Evolutionary conservation across 2,329 filamentous ascomycete species (phyloP).

Genomic region (Xylaria sp.): DNA sequence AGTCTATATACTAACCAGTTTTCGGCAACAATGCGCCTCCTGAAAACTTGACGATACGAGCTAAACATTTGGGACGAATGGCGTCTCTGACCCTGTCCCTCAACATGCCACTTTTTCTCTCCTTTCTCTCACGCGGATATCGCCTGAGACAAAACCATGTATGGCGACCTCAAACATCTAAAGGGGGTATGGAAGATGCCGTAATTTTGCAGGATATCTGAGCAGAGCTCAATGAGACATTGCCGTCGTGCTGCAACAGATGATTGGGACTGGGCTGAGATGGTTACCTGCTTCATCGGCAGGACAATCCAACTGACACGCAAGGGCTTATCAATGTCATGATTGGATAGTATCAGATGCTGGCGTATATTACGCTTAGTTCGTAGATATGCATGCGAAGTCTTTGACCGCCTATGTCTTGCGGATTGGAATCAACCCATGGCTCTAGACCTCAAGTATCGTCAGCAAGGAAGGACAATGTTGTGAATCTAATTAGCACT

Average conservation of each 20-base stretch:
- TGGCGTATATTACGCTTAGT: conserved; percentile 27
- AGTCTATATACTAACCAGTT: not conserved
- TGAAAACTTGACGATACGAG: conserved; percentile 1
- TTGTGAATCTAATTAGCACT: conserved; percentile 1
- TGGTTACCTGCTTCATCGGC: conserved; percentile 36
- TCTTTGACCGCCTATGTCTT: not conserved
- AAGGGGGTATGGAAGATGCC: conserved; percentile 27
- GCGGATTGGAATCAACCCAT: not conserved
- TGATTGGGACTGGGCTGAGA: conserved; percentile 32
- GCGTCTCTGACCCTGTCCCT: conserved; percentile 10
- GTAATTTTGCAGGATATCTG: conserved; percentile 33
- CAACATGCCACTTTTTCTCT: conserved; percentile 36
- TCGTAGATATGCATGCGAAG: conserved; percentile 26
- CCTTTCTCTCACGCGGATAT: conserved; percentile 36
- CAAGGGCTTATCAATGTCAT: conserved; percentile 31
- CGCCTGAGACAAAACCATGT: conserved; percentile 33
- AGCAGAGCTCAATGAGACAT: conserved; percentile 30
- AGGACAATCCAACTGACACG: conserved; percentile 28
- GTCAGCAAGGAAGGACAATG: conserved; percentile 10
- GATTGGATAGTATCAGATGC: conserved; percentile 34
- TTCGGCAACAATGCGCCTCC: conserved; percentile 7
- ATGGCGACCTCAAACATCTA: conserved; percentile 33
- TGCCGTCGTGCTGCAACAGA: conserved; percentile 31
- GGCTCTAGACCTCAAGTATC: conserved; percentile 15
- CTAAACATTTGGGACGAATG: conserved; percentile 6